A percentile compares a stretch with the other conserved stretches of the same genome.
Conservation (phyloP, 2,329 filamentous ascomycete species). For the Cordyceps militaris region DNA sequence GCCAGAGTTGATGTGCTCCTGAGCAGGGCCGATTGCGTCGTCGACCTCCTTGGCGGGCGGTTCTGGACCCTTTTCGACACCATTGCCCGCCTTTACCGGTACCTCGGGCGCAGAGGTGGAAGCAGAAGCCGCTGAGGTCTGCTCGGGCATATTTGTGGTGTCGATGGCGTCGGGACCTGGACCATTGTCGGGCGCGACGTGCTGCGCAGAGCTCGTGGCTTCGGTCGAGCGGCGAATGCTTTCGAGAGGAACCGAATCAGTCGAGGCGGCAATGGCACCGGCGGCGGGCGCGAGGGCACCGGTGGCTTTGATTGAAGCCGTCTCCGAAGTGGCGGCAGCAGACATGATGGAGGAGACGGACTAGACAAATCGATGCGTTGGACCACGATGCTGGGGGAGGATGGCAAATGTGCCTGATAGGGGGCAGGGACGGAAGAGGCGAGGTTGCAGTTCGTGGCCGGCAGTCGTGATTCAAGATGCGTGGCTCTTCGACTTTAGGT, state of each 20-base stretch:
- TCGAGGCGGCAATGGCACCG: neutral
- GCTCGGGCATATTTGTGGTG: neutral
- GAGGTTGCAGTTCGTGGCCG: neutral
- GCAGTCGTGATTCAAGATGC: neutral
- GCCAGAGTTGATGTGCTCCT: slow-evolving; percentile 34
- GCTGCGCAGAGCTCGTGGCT: slow-evolving; percentile 7
- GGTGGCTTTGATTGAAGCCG: neutral
- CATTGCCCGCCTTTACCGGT: slow-evolving; percentile 22
- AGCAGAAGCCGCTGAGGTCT: neutral
- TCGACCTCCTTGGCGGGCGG: slow-evolving; percentile 26
- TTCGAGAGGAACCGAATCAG: slow-evolving; percentile 5
- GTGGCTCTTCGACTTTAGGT: neutral
- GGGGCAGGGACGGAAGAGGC: neutral
- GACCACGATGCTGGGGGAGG: neutral
- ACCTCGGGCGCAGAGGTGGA: slow-evolving; percentile 15
- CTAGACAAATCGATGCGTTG: neutral
- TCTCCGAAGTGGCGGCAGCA: neutral
- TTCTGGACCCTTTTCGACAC: slow-evolving; percentile 22
- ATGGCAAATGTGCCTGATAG: slow-evolving; percentile 1
- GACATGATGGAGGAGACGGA: slow-evolving; percentile 6
- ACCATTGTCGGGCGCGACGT: slow-evolving; percentile 5
- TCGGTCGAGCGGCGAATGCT: slow-evolving; percentile 10
- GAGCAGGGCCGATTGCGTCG: slow-evolving; percentile 36
- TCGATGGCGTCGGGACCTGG: neutral
- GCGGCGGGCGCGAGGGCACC: neutral